Conservation (phyloP, 495 filamentous ascomycete species). For the Filosporella fistucella region DNA sequence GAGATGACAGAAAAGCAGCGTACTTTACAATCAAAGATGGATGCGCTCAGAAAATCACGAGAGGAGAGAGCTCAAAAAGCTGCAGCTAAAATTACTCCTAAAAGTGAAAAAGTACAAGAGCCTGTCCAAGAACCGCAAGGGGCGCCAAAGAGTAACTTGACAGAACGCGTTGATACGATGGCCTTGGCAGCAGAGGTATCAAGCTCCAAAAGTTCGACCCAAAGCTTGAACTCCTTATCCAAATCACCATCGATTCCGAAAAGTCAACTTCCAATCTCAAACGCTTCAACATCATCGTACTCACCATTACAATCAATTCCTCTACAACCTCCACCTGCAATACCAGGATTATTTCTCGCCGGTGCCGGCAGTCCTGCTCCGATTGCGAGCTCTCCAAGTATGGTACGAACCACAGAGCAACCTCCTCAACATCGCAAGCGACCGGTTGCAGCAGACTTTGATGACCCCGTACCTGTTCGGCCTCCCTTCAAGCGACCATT, state of each 20-base stretch:
- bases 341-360: constrained; percentile 24
- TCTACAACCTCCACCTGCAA: constrained; percentile 9
- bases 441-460: constrained; percentile 82
- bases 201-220: no score
- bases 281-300: no score
- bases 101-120: no score
- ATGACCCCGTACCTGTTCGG: constrained; percentile 43
- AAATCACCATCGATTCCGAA: no score
- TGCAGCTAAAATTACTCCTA: constrained; percentile 17
- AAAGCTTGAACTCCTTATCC: no score
- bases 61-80: constrained; percentile 23
- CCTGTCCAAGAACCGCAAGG: no score
- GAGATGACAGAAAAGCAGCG: constrained; percentile 23
- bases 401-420: not conserved
- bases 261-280: no score
- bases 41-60: constrained; percentile 26
- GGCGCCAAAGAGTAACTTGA: no score
- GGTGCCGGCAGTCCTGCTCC: constrained; percentile 6
- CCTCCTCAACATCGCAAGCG: constrained; percentile 60
- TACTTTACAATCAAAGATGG: constrained; percentile 28
- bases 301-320: no score
- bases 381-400: not conserved
- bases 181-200: no score
- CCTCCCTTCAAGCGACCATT: constrained; percentile 58
- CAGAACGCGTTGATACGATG: no score